Evolutionary conservation across 371 early-diverging fungal genomes (phyloP).

Genomic region (Mortierella sp.): DNA sequence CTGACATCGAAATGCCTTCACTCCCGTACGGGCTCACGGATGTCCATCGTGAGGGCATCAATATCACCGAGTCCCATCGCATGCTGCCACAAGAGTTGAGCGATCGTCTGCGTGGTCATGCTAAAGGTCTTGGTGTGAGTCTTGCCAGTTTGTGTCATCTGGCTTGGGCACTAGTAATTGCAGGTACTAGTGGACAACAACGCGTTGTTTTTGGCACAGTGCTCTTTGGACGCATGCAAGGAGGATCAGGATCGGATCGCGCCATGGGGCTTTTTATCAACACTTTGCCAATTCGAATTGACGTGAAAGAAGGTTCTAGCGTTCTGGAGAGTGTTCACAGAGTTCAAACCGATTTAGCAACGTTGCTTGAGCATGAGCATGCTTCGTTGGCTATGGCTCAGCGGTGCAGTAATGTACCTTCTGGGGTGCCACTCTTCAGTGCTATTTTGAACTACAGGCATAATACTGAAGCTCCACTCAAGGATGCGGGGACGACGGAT

Average conservation of each 20-base stretch:
- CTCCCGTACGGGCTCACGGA: conserved; percentile 19
- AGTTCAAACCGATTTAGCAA: background rate
- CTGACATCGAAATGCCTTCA: conserved; percentile 13
- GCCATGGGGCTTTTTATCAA: conserved; percentile 15
- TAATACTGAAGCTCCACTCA: background rate
- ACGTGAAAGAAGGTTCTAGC: background rate
- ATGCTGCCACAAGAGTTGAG: conserved; percentile 20
- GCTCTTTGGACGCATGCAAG: conserved; percentile 14
- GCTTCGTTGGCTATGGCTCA: conserved; percentile 24
- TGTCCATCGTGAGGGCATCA: background rate
- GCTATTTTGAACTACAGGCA: conserved; percentile 30
- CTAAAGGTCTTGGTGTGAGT: conserved; percentile 13
- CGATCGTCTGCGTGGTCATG: conserved; percentile 13
- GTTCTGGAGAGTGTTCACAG: background rate
- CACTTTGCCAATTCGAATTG: conserved; percentile 1
- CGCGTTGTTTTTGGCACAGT: conserved; percentile 25
- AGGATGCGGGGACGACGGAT: background rate
- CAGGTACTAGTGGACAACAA: conserved; percentile 19
- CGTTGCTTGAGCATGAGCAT: conserved; percentile 23
- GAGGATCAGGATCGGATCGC: background rate
- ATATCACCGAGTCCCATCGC: conserved; percentile 1
- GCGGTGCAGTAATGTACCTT: conserved; percentile 9
- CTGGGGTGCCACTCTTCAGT: conserved; percentile 19
- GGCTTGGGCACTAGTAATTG: conserved; percentile 11
- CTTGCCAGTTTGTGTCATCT: no score